These are phyloP conservation scores for Boletus eberwhitei DNA, from an alignment of 768 basidiomycete species.

Conservation along the genomic window DNA sequence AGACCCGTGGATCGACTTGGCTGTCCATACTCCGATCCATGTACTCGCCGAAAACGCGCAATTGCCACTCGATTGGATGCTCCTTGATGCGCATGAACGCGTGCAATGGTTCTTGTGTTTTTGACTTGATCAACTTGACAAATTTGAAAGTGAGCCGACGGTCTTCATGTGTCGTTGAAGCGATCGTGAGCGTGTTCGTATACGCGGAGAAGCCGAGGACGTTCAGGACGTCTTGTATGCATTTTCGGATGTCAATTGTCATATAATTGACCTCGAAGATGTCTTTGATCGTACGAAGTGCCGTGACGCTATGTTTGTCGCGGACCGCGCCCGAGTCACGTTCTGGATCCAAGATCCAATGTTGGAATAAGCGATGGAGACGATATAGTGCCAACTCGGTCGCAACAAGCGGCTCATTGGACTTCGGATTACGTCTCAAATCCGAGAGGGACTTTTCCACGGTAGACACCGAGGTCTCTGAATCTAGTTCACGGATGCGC, in stretches of 20 bases:
- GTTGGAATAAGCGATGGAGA: constrained; percentile 47
- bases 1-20: constrained; percentile 51
- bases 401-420: constrained; percentile 41
- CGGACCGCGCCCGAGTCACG: constrained; percentile 36
- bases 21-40: constrained; percentile 75
- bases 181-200: constrained; percentile 18
- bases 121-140: constrained; percentile 50
- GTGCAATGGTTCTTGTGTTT: constrained; percentile 37
- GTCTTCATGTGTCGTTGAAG: constrained; percentile 20
- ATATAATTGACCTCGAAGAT: constrained; percentile 35
- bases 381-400: constrained; percentile 52
- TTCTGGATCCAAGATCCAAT: constrained; percentile 50
- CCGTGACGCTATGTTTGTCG: constrained; percentile 44
- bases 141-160: constrained; percentile 47
- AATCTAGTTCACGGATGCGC: constrained; percentile 39
- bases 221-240: constrained; percentile 39
- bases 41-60: constrained; percentile 64
- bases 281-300: constrained; percentile 50
- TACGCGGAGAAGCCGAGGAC: constrained; percentile 49
- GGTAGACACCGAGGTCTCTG: constrained; percentile 15
- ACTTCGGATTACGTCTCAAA: constrained; percentile 45
- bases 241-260: constrained; percentile 29
- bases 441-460: constrained; percentile 34
- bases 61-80: constrained; percentile 60
- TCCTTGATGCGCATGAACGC: constrained; percentile 56